Evolutionary conservation across 768 basidiomycete species (phyloP).

Genomic region (Xerocomellus chrysenteron): DNA sequence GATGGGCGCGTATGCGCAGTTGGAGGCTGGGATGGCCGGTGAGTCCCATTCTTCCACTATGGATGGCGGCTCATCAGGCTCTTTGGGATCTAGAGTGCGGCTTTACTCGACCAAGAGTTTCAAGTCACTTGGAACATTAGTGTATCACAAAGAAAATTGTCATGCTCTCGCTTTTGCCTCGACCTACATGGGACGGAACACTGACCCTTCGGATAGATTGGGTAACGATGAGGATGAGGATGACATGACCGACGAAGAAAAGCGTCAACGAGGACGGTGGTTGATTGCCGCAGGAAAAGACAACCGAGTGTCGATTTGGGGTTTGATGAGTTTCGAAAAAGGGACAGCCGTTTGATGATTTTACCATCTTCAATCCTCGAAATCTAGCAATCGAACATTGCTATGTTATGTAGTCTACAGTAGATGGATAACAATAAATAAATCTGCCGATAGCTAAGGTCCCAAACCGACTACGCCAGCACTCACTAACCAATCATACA

Average conservation of each 20-base stretch:
- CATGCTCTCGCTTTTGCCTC: conserved; percentile 74
- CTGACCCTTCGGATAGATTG: conserved; percentile 12
- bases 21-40: conserved; percentile 96
- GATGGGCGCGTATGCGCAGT: conserved; percentile 82
- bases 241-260: conserved; percentile 47
- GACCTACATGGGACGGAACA: conserved; percentile 4
- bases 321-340: conserved; percentile 44
- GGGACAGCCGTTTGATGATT: not conserved
- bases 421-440: conserved; percentile 19
- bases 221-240: conserved; percentile 38
- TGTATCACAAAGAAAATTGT: conserved; percentile 77
- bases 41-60: conserved; percentile 28
- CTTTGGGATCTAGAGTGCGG: conserved; percentile 53
- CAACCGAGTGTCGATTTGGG: conserved; percentile 70
- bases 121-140: conserved; percentile 81
- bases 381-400: not conserved
- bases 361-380: not conserved
- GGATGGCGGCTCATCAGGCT: not conserved
- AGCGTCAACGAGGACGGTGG: conserved; percentile 54
- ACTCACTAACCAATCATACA: conserved; percentile 8
- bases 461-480: not conserved
- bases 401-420: conserved; percentile 19
- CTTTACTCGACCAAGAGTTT: conserved; percentile 79
- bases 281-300: conserved; percentile 67
- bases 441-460: not conserved